A percentile compares a stretch with the other conserved stretches of the same genome.
phyloP scores from a whole-genome alignment of 1,284 basidiomycete species.

The Heterobasidion occidentale region DNA sequence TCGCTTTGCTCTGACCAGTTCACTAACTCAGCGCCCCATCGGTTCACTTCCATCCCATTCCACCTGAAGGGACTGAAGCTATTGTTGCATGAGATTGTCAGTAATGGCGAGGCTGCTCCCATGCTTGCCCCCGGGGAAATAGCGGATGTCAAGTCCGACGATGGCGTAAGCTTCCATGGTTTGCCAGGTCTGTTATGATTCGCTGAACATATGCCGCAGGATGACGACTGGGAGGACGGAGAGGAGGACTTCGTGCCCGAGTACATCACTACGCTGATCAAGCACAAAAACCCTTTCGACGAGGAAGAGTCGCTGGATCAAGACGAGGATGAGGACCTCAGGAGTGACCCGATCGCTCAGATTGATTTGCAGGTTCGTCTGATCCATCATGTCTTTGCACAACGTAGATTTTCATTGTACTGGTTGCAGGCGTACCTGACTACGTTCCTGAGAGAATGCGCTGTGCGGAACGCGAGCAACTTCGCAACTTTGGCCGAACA shows the following conservation, averaged over 20 bases:
- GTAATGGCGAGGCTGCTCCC: conserved; percentile 60
- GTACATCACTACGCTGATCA: conserved; percentile 63
- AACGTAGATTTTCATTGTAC: background rate
- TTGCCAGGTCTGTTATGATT: background rate
- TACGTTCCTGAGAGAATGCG: conserved; percentile 65
- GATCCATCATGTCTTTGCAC: background rate
- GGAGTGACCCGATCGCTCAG: conserved; percentile 79
- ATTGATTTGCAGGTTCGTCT: conserved; percentile 78
- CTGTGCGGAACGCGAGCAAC: conserved; percentile 54
- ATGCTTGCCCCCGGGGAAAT: conserved; percentile 44
- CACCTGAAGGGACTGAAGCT: conserved; percentile 89
- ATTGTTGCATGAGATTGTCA: conserved; percentile 76
- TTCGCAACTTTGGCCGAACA: conserved; percentile 61
- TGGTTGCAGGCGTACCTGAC: conserved; percentile 52
- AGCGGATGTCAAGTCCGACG: conserved; percentile 63
- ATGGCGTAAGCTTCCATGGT: conserved; percentile 47
- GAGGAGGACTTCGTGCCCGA: conserved; percentile 57
- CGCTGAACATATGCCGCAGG: conserved; percentile 29
- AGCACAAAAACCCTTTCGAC: conserved; percentile 59
- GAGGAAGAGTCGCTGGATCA: conserved; percentile 63
- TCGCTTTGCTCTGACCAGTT: background rate
- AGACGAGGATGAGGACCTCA: conserved; percentile 80
- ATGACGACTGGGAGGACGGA: conserved; percentile 84
- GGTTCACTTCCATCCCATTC: conserved; percentile 84
- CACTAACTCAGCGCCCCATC: conserved; percentile 67